Conservation (phyloP, 2,329 filamentous ascomycete genomes). For the Trichocomaceae sp. region DNA sequence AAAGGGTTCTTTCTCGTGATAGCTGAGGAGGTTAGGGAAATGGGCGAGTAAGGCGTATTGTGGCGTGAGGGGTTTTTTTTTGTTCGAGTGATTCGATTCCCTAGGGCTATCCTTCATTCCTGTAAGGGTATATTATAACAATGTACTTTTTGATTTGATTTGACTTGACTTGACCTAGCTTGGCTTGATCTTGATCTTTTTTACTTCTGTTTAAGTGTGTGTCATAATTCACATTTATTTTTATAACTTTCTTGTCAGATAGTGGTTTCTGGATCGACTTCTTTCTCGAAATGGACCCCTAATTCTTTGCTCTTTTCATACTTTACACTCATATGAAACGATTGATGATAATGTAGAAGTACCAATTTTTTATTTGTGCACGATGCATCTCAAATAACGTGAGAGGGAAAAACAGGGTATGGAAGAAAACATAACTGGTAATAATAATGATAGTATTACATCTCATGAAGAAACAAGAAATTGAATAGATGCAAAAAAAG, state of each 20-base stretch:
- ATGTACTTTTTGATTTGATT: background rate
- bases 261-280: background rate
- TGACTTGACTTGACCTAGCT: background rate
- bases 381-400: too few species aligned
- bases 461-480: background rate
- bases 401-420: too few species aligned
- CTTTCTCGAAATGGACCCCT: background rate
- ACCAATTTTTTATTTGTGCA: too few species aligned
- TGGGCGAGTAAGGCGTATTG: constrained; percentile 6
- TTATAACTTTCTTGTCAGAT: background rate
- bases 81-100: background rate
- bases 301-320: background rate
- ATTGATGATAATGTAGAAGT: too few species aligned
- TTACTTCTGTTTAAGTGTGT: background rate
- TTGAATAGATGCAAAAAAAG: constrained; percentile 1
- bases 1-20: constrained; percentile 9
- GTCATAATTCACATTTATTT: background rate
- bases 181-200: background rate
- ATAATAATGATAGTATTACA: background rate
- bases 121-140: background rate
- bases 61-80: constrained; percentile 2
- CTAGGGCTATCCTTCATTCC: background rate
- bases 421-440: too few species aligned
- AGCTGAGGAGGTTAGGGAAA: background rate
- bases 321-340: too few species aligned